Conservation (phyloP, 306 rosid species). For the Alnus glutinosa region DNA sequence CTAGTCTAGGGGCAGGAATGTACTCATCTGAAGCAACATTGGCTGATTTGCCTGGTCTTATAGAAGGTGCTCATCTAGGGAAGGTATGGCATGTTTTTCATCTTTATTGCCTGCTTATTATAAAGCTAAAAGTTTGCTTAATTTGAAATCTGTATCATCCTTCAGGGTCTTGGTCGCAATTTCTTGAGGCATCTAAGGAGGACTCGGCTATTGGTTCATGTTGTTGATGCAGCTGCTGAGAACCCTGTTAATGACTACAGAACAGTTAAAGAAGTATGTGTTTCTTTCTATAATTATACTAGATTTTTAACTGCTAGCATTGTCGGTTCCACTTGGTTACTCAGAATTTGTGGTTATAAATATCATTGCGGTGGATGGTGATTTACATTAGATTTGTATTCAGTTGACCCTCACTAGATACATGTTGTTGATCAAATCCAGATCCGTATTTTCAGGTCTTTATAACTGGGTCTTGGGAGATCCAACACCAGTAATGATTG, state of each 20-base stretch:
- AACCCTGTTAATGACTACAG: conserved; percentile 79
- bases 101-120: conserved; percentile 9
- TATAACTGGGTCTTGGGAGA: background rate
- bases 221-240: conserved; percentile 87
- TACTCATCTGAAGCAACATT: conserved; percentile 89
- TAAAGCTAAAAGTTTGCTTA: conserved; percentile 20
- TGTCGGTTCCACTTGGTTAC: conserved; percentile 21
- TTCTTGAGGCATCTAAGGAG: conserved; percentile 92
- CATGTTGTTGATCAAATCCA: background rate
- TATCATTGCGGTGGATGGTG: background rate
- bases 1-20: conserved; percentile 92
- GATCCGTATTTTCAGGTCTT: background rate
- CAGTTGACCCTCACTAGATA: background rate
- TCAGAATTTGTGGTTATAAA: conserved; percentile 12
- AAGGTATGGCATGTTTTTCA: conserved; percentile 60
- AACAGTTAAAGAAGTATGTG: conserved; percentile 90
- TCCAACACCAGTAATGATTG: background rate
- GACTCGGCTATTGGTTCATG: conserved; percentile 88
- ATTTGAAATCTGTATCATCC: conserved; percentile 23
- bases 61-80: conserved; percentile 98
- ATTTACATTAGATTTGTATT: background rate
- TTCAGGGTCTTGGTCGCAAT: conserved; percentile 95
- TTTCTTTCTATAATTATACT: background rate
- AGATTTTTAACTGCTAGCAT: background rate
- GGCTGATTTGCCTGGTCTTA: conserved; percentile 99